A percentile compares a stretch with the other conserved stretches of the same genome.
These are phyloP conservation scores for Golubevia sp. DNA, from an alignment of 1,284 basidiomycete species.

Conservation along the genomic window DNA sequence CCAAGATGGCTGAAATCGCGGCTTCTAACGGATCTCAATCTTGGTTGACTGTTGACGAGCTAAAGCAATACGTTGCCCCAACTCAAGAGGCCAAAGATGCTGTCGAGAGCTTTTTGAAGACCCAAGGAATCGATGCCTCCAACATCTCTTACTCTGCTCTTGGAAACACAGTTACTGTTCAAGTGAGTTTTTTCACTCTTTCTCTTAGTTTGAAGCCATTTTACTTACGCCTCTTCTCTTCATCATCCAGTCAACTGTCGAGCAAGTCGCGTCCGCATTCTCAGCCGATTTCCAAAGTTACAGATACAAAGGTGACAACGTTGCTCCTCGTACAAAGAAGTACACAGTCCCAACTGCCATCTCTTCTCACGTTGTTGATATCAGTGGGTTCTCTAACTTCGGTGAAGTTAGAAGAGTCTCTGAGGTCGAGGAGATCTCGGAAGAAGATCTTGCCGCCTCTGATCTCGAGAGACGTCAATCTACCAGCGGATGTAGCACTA, in stretches of 20 bases:
- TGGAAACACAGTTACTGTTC: slow-evolving; percentile 5
- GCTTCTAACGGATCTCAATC: slow-evolving; percentile 2
- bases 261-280: slow-evolving; percentile 1
- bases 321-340: slow-evolving; percentile 5
- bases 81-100: not conserved
- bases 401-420: not conserved
- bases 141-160: slow-evolving; percentile 5
- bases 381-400: not conserved
- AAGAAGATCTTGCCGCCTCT: not conserved
- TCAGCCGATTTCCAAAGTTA: slow-evolving; percentile 5
- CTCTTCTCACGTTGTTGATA: not conserved
- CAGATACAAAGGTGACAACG: not conserved
- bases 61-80: slow-evolving; percentile 5
- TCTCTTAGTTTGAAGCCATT: no score
- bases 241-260: slow-evolving; percentile 2
- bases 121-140: not conserved
- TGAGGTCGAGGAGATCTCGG: not conserved
- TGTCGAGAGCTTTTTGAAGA: slow-evolving; percentile 3
- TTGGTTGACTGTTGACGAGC: slow-evolving; percentile 9
- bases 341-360: slow-evolving; percentile 8
- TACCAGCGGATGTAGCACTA: slow-evolving; percentile 5
- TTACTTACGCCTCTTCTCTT: not conserved
- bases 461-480: not conserved
- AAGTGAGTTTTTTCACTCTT: not conserved
- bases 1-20: slow-evolving; percentile 5